Base-by-base conservation (phyloP, 2,329 filamentous ascomycete species). In the Stagonosporopsis chrysanthemi region DNA sequence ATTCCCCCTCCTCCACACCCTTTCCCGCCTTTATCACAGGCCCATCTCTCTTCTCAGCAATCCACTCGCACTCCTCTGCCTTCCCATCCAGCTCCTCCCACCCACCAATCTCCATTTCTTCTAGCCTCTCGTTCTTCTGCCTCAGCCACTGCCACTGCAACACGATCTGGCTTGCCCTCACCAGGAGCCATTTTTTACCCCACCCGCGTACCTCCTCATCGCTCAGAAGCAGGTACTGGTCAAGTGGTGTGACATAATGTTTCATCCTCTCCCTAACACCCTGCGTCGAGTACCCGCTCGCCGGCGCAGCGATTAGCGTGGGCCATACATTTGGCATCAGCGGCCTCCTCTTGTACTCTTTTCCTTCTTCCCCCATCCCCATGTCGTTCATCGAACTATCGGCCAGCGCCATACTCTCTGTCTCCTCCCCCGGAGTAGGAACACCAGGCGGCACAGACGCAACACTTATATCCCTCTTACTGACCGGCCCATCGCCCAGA, bases 71-170 rank as follows among this genome's bases (percentile, higher is more conserved):
- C 44, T 71, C 69, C 4, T 70, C 67, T 0, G 61, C 65, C 41
- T 40, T 60, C 0, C 60, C 62, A 2, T 66, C 68, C 45, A 73
- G 19, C 15, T 67, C 68, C 40, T 67, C 63, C 65, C 67, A 73
- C 6, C 52, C 63, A 14, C 39, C 3, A 2, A 61, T 52, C 36
- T 71, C 66, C 70, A 73, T 71, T 8, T 66, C 65, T 9, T 58
- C 62, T 31, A 74, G 29, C 6, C 45, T 48, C 43, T 64, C 63
- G 15, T 69, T 73, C 26, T 68, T 69, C 29, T 58, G 22, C 40
- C 70, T 60, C 49, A 74, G 39, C 71, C 68, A 70, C 55, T 70
- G 68, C 71, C 71, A 74, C 24, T 66, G 62, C 56, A 69, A 19
- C 1, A 68, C 33, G 2, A 65, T 60, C 39, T 61, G 55, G 6